Conservation (phyloP, 345 rosid genomes). For the Acer saccharum region DNA sequence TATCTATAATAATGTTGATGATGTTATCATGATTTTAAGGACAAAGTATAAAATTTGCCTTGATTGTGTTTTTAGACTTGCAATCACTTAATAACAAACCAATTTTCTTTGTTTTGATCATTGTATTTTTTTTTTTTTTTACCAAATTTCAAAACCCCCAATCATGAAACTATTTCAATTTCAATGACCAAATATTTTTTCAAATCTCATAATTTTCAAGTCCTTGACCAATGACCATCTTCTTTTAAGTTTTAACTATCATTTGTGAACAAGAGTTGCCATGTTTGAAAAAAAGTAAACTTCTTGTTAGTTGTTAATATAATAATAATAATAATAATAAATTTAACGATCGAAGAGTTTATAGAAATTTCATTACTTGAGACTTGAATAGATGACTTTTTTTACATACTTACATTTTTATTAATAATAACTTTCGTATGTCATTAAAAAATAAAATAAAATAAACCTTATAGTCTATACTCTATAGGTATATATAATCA, state of each 20-base stretch:
- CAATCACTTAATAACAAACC: neutral
- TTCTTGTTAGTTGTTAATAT: no score
- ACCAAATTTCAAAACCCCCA: conserved; percentile 11
- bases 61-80: conserved; percentile 25
- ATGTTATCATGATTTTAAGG: conserved; percentile 20
- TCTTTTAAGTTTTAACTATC: neutral
- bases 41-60: neutral
- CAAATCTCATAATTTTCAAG: neutral
- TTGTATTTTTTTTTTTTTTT: neutral
- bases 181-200: neutral
- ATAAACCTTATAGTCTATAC: no score
- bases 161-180: neutral
- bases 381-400: neutral
- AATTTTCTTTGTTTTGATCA: conserved; percentile 7
- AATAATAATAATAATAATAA: no score
- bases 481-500: no score
- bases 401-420: neutral
- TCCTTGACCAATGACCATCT: neutral
- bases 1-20: conserved; percentile 22
- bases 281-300: neutral
- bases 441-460: no score
- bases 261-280: neutral
- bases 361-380: neutral
- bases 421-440: neutral
- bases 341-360: neutral